Evolutionary conservation across 345 rosid species (phyloP).

Genomic region (Abelmoschus esculentus): DNA sequence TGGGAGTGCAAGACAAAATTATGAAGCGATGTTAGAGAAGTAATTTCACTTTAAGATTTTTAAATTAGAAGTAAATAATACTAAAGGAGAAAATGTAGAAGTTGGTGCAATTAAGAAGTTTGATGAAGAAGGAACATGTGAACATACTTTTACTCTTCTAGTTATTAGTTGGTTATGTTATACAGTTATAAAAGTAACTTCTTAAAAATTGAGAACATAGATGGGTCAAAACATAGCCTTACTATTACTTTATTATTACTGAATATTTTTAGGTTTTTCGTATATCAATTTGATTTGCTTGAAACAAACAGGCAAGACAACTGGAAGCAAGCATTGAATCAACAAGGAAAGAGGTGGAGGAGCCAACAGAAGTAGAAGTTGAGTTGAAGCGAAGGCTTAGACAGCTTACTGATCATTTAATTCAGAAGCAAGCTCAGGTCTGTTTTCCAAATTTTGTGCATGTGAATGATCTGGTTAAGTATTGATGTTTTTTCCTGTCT

Average conservation of each 20-base stretch:
- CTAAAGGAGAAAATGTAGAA: too few species aligned
- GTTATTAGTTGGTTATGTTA: not conserved
- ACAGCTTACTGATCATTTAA: conserved; percentile 91
- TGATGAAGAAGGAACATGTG: too few species aligned
- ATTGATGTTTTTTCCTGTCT: not conserved
- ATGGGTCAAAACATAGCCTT: not conserved
- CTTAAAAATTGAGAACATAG: not conserved
- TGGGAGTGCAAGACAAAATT: too few species aligned
- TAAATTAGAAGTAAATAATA: too few species aligned
- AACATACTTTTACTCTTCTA: not conserved
- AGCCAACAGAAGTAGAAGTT: conserved; percentile 82
- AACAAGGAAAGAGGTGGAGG: conserved; percentile 74
- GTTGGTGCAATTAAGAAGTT: too few species aligned
- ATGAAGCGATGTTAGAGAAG: too few species aligned
- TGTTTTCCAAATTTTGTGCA: conserved; percentile 12
- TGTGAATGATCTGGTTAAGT: not conserved
- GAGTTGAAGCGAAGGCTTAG: conserved; percentile 82
- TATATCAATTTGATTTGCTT: not conserved
- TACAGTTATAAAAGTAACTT: not conserved
- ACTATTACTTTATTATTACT: not conserved
- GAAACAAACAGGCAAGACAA: conserved; percentile 44
- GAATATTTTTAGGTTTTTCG: not conserved
- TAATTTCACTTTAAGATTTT: too few species aligned
- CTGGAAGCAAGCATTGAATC: conserved; percentile 55
- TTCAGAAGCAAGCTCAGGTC: conserved; percentile 98